Base-by-base conservation (phyloP, 177 flowering plant species). In the Vitis hybrid region DNA sequence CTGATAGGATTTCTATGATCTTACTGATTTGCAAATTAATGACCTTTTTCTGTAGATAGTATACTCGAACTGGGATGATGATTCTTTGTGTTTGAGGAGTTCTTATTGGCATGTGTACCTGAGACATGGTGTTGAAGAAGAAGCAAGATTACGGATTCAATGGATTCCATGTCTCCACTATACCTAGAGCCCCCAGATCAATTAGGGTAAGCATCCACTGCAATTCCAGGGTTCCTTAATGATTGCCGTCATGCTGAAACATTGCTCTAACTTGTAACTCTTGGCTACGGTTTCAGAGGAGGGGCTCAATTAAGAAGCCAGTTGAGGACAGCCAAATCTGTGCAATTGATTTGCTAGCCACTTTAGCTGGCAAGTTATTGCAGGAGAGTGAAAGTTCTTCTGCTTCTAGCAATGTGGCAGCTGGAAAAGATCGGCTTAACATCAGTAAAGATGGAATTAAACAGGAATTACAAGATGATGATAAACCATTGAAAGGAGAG, bases 301-400 rank as follows among this genome's bases (percentile, higher is more conserved):
- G 86, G 73, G 75, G 71, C 63, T 74, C 71, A 9, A 67, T 46
- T 54, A 89, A 76, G 75, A 92, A 77, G 72, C 68, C 74, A 41
- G 63, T 52, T 18, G 84, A 82, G 17, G 87, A 84, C 64, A 63
- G 76, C 68, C 84, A 82, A 67, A 78, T 86, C 66, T 86, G 88
- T 81, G 97, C 97, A 53, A 82, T 96, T 82, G 99, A 96, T 67
- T 82, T 96, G 58, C 79, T 96, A 75, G 99, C 99, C 58, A 84
- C 95, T 69, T 85, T 96, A 71, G 99, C 98, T 67, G 95, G 93
- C 3, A 81, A 92, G 76, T 75, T 96, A 63, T 76, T 93, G 74
- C 83, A 78, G 78, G 97, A 94, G 82, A 85, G 86, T 65, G 97
- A 92, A 83, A 82, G 86, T 71, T 87, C 85, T 79, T 81, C 91